phyloP scores from a whole-genome alignment of 2,329 filamentous ascomycete species.

The Beauveria caledonica region DNA sequence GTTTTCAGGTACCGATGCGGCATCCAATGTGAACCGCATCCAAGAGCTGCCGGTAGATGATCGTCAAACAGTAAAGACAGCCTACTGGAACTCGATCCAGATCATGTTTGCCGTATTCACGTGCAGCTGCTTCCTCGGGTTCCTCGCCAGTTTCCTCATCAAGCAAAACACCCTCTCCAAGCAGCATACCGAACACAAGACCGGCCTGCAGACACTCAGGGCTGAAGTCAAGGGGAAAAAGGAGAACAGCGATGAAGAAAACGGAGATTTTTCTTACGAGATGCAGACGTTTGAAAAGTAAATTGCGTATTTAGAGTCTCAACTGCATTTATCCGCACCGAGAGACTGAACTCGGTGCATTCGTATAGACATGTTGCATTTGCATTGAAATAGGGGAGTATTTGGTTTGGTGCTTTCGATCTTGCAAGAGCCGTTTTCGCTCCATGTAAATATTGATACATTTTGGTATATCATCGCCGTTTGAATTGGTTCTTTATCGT shows the following conservation, averaged over 20 bases:
- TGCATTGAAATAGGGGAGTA: background rate
- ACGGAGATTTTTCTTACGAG: background rate
- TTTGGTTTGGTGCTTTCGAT: background rate
- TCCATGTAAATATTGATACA: background rate
- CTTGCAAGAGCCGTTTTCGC: background rate
- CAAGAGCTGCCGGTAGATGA: constrained; percentile 39
- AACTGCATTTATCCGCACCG: background rate
- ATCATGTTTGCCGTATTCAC: constrained; percentile 53
- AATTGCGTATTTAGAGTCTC: background rate
- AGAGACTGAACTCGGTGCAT: background rate
- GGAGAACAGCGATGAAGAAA: background rate
- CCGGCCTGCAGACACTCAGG: constrained; percentile 40
- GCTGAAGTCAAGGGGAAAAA: constrained; percentile 13
- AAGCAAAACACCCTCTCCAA: constrained; percentile 43
- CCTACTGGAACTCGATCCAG: constrained; percentile 41
- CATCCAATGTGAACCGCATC: constrained; percentile 52
- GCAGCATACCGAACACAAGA: constrained; percentile 50
- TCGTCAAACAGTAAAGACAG: constrained; percentile 32
- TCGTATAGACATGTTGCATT: background rate
- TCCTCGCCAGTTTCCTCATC: constrained; percentile 40
- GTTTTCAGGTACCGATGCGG: constrained; percentile 52
- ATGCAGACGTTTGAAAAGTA: background rate
- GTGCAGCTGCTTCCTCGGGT: constrained; percentile 37
- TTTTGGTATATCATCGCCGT: too few relatives aligned
- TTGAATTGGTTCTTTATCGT: too few relatives aligned